These are phyloP conservation scores for Tetrahymena malaccensis DNA, from an alignment of 73 alveolate genomes.

Conservation along the genomic window DNA sequence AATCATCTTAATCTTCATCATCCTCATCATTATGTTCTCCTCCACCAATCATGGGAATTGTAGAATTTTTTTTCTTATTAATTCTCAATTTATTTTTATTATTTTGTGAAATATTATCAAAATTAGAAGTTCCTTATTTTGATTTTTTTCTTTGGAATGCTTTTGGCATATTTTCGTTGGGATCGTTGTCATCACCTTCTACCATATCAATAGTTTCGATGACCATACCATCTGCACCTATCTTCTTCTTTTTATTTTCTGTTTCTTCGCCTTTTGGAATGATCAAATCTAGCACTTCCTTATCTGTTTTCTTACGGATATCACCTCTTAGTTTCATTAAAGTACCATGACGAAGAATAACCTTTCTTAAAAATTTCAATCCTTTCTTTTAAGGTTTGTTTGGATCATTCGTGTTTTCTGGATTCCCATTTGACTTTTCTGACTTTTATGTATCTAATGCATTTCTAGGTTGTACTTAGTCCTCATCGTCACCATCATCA, in stretches of 20 bases:
- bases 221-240: background rate
- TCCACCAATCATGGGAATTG: background rate
- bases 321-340: background rate
- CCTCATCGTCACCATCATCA: background rate
- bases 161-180: background rate
- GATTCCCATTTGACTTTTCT: background rate
- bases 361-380: background rate
- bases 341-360: background rate
- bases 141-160: background rate
- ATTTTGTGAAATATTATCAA: background rate
- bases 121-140: background rate
- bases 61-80: background rate
- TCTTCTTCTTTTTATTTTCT: background rate
- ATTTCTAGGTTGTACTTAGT: background rate
- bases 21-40: background rate
- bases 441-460: background rate
- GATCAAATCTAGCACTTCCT: background rate
- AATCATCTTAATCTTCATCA: background rate
- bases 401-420: background rate
- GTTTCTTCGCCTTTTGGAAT: background rate
- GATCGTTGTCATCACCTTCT: background rate
- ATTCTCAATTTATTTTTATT: background rate
- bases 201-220: background rate
- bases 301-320: background rate
- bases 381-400: background rate